These are phyloP conservation scores for Lathyrus aphaca DNA, from an alignment of 306 rosid species.

Conservation along the genomic window DNA sequence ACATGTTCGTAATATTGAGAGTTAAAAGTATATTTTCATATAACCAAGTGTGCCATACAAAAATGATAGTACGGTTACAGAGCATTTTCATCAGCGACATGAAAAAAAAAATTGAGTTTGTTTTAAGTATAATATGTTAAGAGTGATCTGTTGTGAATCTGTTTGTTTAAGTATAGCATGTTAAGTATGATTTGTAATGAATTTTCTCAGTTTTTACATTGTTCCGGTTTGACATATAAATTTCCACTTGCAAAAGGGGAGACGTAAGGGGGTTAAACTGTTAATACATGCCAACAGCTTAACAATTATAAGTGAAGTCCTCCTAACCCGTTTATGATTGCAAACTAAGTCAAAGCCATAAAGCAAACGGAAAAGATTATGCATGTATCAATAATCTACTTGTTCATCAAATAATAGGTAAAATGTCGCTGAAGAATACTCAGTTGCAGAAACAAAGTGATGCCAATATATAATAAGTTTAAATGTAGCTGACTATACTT, in stretches of 20 bases:
- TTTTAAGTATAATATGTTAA: neutral
- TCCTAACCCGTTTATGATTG: slow-evolving; percentile 1
- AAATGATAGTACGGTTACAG: neutral
- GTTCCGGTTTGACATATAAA: neutral
- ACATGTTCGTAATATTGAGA: slow-evolving; percentile 25
- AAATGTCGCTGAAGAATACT: slow-evolving; percentile 25
- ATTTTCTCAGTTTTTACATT: neutral
- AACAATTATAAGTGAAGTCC: slow-evolving; percentile 8
- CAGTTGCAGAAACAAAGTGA: slow-evolving; percentile 26
- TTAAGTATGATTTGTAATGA: neutral
- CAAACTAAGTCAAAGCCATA: slow-evolving; percentile 5
- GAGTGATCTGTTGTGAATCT: too few species aligned
- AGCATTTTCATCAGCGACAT: neutral
- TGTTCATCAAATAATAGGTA: slow-evolving; percentile 15
- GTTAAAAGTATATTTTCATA: slow-evolving; percentile 13
- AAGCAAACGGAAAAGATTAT: neutral
- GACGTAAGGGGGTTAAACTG: slow-evolving; percentile 1
- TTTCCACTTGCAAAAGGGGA: slow-evolving; percentile 1
- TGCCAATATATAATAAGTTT: slow-evolving; percentile 8
- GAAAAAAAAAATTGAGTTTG: slow-evolving; percentile 7
- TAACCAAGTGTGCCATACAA: slow-evolving; percentile 8
- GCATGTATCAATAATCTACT: slow-evolving; percentile 10
- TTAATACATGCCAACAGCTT: slow-evolving; percentile 11
- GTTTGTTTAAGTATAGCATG: neutral
- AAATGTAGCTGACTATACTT: neutral